Evolutionary conservation across 1,139 yeast genomes (phyloP), one percentile per base, ranked within the genome.

Genomic region (Yamadazyma dendronema): DNA sequence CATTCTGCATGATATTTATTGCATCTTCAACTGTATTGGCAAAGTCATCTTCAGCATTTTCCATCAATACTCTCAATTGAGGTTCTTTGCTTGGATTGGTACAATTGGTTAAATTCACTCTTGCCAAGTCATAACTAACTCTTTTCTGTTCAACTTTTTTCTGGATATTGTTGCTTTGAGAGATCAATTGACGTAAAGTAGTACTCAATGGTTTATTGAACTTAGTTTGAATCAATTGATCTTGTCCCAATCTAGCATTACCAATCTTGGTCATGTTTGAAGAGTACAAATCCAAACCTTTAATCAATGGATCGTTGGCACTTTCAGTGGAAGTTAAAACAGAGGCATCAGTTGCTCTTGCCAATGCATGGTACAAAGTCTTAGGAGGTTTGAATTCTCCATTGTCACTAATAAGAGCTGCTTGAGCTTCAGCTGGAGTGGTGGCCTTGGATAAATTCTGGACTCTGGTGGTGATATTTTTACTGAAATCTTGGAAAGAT

Each of bases 21-120:
- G 96, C 95, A 56, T 85, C 95, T 62, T 88, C 96, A 26, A 89
- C 90, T 15, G 92, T 85, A 48, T 86, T 87, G 32, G 94, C 95
- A 59, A 88, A 87, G 52, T 85, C 94, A 53, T 88, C 96, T 62
- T 88, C 96, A 31, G 90, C 82, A 47, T 82, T 79, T 59, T 88
- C 96, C 74, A 87, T 82, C 45, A 81, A 77, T 35, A 82, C 84
- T 49, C 92, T 73, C 45, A 86, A 77, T 40, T 81, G 81, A 6
- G 88, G 86, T 54, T 83, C 85, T 56, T 81, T 81, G 48, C 81
- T 81, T 4, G 95, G 90, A 54, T 73, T 77, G 22, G 89, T 81
- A 49, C 78, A 72, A 53, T 78, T 79, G 46, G 87, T 72, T 44
- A 82, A 72, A 40, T 60, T 65, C 24, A 82, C 67, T 62, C 94